Evolutionary conservation across 2,329 filamentous ascomycete species (phyloP).

Genomic region (Paraphaeosphaeria minitans): DNA sequence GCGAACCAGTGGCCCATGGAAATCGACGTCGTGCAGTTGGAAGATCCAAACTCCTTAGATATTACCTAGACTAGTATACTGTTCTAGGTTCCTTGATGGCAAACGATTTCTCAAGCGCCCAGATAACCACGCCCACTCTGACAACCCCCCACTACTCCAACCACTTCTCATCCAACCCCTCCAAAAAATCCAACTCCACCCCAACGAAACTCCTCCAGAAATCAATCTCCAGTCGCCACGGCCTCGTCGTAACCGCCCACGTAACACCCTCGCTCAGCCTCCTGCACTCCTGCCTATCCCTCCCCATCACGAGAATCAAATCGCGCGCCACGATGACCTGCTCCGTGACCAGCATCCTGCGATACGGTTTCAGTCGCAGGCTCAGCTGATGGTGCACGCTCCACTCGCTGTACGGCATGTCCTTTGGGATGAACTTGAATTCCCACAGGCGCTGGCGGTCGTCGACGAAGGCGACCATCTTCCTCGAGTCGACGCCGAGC

Average conservation of each 20-base stretch:
- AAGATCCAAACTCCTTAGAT: neutral
- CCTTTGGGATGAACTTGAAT: conserved; percentile 57
- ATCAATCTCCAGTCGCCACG: conserved; percentile 58
- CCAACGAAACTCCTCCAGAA: conserved; percentile 59
- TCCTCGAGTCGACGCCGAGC: conserved; percentile 47
- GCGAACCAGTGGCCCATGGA: too few relatives aligned
- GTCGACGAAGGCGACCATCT: conserved; percentile 49
- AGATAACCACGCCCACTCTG: neutral
- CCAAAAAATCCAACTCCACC: conserved; percentile 53
- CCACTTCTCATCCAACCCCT: conserved; percentile 50
- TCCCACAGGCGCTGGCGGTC: conserved; percentile 51
- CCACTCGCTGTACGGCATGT: conserved; percentile 52
- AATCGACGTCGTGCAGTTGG: neutral
- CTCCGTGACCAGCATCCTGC: conserved; percentile 36
- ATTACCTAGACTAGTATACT: too few relatives aligned
- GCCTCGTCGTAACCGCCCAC: conserved; percentile 55
- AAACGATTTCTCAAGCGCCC: neutral
- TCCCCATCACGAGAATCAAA: conserved; percentile 54
- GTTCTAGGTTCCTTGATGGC: neutral
- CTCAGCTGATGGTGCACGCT: conserved; percentile 50
- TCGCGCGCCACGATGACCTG: conserved; percentile 51
- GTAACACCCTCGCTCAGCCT: conserved; percentile 48
- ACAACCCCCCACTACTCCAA: conserved; percentile 27
- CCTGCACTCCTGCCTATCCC: conserved; percentile 49
- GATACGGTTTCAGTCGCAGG: conserved; percentile 38